These are phyloP conservation scores for Claviceps humidiphila DNA, from an alignment of 2,329 filamentous ascomycete species.

Conservation along the genomic window DNA sequence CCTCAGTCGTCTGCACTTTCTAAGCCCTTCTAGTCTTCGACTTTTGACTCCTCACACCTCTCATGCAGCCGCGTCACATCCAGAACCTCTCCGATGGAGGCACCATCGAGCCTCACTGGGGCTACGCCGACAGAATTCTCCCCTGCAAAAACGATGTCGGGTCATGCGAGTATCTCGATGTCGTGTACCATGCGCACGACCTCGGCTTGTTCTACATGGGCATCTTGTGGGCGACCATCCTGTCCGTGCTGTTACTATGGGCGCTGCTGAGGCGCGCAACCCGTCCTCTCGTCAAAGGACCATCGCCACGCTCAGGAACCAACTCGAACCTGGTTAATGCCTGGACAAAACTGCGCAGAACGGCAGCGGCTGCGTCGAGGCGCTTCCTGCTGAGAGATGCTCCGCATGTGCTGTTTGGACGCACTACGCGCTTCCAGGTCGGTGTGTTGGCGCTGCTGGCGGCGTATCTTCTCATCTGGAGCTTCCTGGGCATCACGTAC, in stretches of 20 bases:
- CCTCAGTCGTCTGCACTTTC: too few relatives aligned
- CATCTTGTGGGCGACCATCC: slow-evolving; percentile 34
- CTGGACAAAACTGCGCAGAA: slow-evolving; percentile 17
- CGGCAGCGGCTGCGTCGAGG: slow-evolving; percentile 24
- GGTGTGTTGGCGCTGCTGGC: slow-evolving; percentile 42
- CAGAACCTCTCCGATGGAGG: slow-evolving; percentile 26
- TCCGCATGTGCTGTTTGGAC: slow-evolving; percentile 45
- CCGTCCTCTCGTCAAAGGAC: slow-evolving; percentile 11
- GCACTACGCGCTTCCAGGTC: slow-evolving; percentile 56
- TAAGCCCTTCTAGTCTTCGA: too few relatives aligned
- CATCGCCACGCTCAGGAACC: slow-evolving; percentile 6
- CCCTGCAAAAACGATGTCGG: slow-evolving; percentile 33
- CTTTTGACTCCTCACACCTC: too few relatives aligned
- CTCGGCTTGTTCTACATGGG: slow-evolving; percentile 36
- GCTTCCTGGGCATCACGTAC: slow-evolving; percentile 57
- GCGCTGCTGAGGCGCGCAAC: slow-evolving; percentile 16
- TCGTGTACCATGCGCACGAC: slow-evolving; percentile 36
- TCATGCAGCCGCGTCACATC: slow-evolving; percentile 21
- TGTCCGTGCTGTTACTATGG: slow-evolving; percentile 31
- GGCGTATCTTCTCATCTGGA: slow-evolving; percentile 53
- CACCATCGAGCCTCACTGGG: slow-evolving; percentile 30
- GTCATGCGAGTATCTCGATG: slow-evolving; percentile 37
- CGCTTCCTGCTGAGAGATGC: slow-evolving; percentile 49
- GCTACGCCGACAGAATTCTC: slow-evolving; percentile 30
- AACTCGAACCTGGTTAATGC: slow-evolving; percentile 6